Conservation (phyloP, 2,329 filamentous ascomycete genomes). For the Aspergillus fructus region DNA sequence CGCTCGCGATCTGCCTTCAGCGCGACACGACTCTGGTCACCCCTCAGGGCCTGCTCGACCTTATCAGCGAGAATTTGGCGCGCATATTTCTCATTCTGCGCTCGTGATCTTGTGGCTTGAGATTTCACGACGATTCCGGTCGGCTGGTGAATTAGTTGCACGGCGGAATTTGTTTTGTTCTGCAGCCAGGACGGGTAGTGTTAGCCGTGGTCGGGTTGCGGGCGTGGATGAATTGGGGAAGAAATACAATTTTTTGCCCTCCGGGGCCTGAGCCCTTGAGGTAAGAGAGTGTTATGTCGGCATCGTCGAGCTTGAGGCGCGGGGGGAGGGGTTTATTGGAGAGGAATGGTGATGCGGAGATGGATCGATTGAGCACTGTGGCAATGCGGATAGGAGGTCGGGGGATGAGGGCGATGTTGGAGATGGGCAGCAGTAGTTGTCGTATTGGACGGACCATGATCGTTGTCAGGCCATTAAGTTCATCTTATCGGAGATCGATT, state of each 20-base stretch:
- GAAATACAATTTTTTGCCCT: slow-evolving; percentile 82
- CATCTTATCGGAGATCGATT: background rate
- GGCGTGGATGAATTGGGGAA: background rate
- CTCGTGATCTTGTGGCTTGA: slow-evolving; percentile 83
- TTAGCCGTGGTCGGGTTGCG: background rate
- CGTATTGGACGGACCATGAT: slow-evolving; percentile 9
- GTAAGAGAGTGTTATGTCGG: slow-evolving; percentile 79
- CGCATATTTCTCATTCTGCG: slow-evolving; percentile 84
- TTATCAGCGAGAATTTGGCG: slow-evolving; percentile 72
- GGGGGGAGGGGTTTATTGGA: slow-evolving; percentile 67
- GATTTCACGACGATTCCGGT: slow-evolving; percentile 93
- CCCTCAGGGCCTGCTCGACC: slow-evolving; percentile 73
- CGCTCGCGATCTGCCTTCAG: slow-evolving; percentile 88
- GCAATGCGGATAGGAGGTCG: background rate
- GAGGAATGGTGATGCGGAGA: slow-evolving; percentile 23
- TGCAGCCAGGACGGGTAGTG: slow-evolving; percentile 15
- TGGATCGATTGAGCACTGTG: slow-evolving; percentile 11
- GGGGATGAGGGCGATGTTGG: background rate
- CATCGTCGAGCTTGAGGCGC: slow-evolving; percentile 71
- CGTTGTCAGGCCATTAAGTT: background rate
- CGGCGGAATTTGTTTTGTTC: slow-evolving; percentile 97
- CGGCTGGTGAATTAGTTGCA: slow-evolving; percentile 85
- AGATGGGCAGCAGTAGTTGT: background rate
- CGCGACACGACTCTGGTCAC: slow-evolving; percentile 69
- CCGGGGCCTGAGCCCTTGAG: slow-evolving; percentile 90